Evolutionary conservation across 176 grass and related monocot species (phyloP), one percentile per base, ranked within the genome.

Genomic region (Zea mays): DNA sequence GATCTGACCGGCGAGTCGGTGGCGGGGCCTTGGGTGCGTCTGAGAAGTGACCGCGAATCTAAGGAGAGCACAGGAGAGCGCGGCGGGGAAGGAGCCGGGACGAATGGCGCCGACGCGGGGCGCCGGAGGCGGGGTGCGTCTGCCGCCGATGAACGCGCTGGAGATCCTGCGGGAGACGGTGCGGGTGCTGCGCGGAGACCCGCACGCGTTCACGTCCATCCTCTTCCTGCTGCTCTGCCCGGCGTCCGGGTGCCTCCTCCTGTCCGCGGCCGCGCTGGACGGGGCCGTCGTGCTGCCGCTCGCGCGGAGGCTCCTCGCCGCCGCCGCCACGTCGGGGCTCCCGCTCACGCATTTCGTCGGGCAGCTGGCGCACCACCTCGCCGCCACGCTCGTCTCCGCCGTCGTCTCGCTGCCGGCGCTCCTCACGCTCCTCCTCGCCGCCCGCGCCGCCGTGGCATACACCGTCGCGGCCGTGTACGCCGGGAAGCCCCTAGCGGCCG

Each of bases 141-240:
- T 88, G 76, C 93, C 85, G 60, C 74, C 74, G 70, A 90, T 94
- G 92, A 94, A 93, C 70, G 89, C 92, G 16, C 74, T 98, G 46
- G 95, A 94, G 85, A 94, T 98, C 85, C 86, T 98, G 65, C 79
- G 89, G 50, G 91, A 98, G 85, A 90, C 95, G 17, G 87, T 92
- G 63, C 85, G 95, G 17, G 86, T 98, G 85, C 95, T 98, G 76
- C 95, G 95, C 15, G 81, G 83, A 3, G 91, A 98, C 71, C 91
- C 95, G 39, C 79, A 90, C 77, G 72, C 83, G 21, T 98, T 98
- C 87, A 88, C 87, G 42, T 79, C 85, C 52, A 74, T 86, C 50
- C 91, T 98, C 52, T 86, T 86, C 87, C 86, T 94, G 69, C 85
- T 98, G 78, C 82, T 98, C 69, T 98, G 91, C 83, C 95, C 95